Conservation (phyloP, 352 stramenopile genomes). For the Nothophytophthora sp. region DNA sequence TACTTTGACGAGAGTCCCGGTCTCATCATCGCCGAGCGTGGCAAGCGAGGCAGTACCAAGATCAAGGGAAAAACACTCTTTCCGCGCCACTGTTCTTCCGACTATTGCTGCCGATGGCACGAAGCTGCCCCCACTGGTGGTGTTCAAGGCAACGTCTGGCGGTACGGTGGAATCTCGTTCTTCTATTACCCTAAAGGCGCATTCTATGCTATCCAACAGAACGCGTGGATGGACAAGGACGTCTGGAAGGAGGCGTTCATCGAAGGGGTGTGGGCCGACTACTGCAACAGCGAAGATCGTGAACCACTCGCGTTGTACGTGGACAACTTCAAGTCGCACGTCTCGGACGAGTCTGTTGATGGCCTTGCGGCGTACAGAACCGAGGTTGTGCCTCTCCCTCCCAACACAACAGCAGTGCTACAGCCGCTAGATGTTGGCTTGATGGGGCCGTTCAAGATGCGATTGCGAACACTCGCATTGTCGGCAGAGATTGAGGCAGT, state of each 20-base stretch:
- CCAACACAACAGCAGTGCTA: constrained; percentile 14
- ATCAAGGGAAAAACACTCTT: too few species aligned
- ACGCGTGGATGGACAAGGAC: not conserved
- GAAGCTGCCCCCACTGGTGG: too few species aligned
- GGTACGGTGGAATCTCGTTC: too few species aligned
- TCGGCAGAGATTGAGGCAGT: not conserved
- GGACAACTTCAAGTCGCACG: constrained; percentile 4
- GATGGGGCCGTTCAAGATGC: constrained; percentile 23
- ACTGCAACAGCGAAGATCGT: not conserved
- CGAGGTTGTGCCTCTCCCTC: constrained; percentile 14
- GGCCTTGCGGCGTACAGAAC: constrained; percentile 5
- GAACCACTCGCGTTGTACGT: not conserved
- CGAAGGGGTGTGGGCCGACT: not conserved
- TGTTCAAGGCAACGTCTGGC: too few species aligned
- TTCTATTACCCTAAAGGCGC: too few species aligned
- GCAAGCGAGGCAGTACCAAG: too few species aligned
- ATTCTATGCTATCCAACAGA: not conserved
- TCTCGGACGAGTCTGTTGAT: constrained; percentile 2
- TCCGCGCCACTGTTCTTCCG: too few species aligned
- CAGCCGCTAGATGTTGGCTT: constrained; percentile 22
- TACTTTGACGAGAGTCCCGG: too few species aligned
- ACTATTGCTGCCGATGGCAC: too few species aligned
- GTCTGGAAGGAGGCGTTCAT: not conserved
- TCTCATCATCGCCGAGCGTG: too few species aligned
- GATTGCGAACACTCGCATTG: not conserved